Conservation (phyloP, 2,329 filamentous ascomycete species). For the Sarocladium strictum region DNA sequence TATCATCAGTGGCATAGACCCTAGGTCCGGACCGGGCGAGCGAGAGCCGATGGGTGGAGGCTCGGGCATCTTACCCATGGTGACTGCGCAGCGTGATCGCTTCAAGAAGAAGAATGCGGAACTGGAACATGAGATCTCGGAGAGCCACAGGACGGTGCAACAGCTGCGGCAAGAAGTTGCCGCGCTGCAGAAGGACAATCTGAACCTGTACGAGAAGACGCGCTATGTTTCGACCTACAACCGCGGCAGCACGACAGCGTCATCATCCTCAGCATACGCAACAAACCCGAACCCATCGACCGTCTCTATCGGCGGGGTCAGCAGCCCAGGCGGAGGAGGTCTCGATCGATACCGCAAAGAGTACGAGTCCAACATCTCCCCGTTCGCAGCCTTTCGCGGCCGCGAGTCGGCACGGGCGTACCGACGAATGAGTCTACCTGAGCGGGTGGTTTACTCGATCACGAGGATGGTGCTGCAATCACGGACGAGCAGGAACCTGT, state of each 20-base stretch:
- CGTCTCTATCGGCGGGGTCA: conserved; percentile 52
- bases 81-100: conserved; percentile 93
- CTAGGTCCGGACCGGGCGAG: conserved; percentile 41
- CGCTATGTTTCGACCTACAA: conserved; percentile 94
- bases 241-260: conserved; percentile 55
- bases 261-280: conserved; percentile 60
- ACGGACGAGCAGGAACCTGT: conserved; percentile 84
- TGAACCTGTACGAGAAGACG: conserved; percentile 95
- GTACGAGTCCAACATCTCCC: conserved; percentile 92
- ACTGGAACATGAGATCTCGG: conserved; percentile 83
- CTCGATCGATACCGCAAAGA: conserved; percentile 84
- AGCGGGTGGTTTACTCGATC: conserved; percentile 83
- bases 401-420: conserved; percentile 86
- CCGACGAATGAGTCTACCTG: conserved; percentile 86
- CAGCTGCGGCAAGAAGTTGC: conserved; percentile 86
- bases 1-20: conserved; percentile 95
- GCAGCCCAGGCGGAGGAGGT: conserved; percentile 57
- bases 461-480: conserved; percentile 89
- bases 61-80: conserved; percentile 92
- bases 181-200: conserved; percentile 90
- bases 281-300: conserved; percentile 72
- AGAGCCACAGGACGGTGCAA: conserved; percentile 74
- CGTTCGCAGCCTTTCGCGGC: conserved; percentile 93
- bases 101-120: conserved; percentile 96
- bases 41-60: conserved; percentile 66